phyloP scores from a whole-genome alignment of 371 early-diverging fungal species.

The Rhizomucor pusillus region DNA sequence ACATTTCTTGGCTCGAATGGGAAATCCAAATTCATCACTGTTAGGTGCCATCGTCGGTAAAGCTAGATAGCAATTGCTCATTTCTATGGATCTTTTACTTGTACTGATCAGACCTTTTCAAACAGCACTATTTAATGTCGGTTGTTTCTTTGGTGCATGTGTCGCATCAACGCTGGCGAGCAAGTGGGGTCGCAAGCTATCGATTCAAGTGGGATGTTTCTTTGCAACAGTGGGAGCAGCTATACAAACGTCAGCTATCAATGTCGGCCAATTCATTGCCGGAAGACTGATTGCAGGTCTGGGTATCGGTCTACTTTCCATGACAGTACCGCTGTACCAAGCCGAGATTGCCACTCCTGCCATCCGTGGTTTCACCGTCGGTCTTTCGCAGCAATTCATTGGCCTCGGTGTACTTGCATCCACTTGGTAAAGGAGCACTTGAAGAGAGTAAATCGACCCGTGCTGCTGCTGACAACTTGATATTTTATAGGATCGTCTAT shows the following conservation, averaged over 20 bases:
- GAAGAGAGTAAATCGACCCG: neutral
- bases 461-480: neutral
- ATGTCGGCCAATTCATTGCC: slow-evolving; percentile 26
- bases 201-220: slow-evolving; percentile 27
- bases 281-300: slow-evolving; percentile 44
- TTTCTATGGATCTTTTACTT: too few relatives aligned
- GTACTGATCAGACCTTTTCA: too few relatives aligned
- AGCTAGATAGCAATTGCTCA: neutral
- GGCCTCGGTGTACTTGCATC: slow-evolving; percentile 20
- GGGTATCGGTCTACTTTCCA: slow-evolving; percentile 40
- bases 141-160: slow-evolving; percentile 23
- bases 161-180: slow-evolving; percentile 12
- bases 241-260: slow-evolving; percentile 24
- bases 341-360: slow-evolving; percentile 44
- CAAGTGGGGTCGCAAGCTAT: slow-evolving; percentile 21
- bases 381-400: slow-evolving; percentile 23
- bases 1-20: slow-evolving; percentile 22
- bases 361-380: slow-evolving; percentile 29
- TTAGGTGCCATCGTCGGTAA: slow-evolving; percentile 21
- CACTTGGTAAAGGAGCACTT: slow-evolving; percentile 3
- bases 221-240: slow-evolving; percentile 24
- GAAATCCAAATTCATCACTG: slow-evolving; percentile 21
- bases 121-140: slow-evolving; percentile 22
- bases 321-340: slow-evolving; percentile 45
- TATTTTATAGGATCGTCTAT: slow-evolving; percentile 29